Evolutionary conservation across 1,139 yeast species (phyloP), one percentile per base, ranked within the genome.

Genomic region (Yamadazyma sp.): DNA sequence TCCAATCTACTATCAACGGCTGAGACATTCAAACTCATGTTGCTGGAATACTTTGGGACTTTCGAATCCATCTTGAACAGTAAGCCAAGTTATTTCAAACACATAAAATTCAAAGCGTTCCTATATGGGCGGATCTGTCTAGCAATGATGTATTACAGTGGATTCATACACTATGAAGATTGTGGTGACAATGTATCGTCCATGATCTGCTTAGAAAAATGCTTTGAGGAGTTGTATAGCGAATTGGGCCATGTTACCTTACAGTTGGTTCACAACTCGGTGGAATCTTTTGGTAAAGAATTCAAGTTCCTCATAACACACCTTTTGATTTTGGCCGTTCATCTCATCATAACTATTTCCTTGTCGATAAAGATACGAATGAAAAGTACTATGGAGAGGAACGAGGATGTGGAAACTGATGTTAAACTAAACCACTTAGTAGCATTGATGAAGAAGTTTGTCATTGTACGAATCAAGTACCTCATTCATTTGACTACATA

Each of bases 291-390:
- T 24, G 45, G 45, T 9, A 37, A 36, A 6, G 31, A 31, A 29
- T 45, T 43, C 28, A 34, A 18, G n/a, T 33, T 46, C n/a, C 17
- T 44, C 1, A 35, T 41, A 2, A 21, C 32, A n/a, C 44, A 46
- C 3, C 8, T 40, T 6, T 21, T 46, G 13, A 10, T 34, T 3
- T 25, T 32, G 9, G 34, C 37, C 6, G 34, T 35, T 24, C 35
- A 40, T 29, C 29, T 46, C n/a, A 27, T 30, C 4, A 22, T 40
- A 2, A 24, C 29, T 6, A 25, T 41, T 6, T 8, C 36, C 1
- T 21, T 35, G 3, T 12, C 12, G 13, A 12, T 44, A 12, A 29
- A 39, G 4, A 16, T 39, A 3, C 35, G 51, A 30, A 23, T 45
- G 21, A 45, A 38, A 25, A 5, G 20, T 11, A 27, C 29, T 7